These are phyloP conservation scores for Peniophora sp. DNA, from an alignment of 1,284 basidiomycete species.

Conservation along the genomic window DNA sequence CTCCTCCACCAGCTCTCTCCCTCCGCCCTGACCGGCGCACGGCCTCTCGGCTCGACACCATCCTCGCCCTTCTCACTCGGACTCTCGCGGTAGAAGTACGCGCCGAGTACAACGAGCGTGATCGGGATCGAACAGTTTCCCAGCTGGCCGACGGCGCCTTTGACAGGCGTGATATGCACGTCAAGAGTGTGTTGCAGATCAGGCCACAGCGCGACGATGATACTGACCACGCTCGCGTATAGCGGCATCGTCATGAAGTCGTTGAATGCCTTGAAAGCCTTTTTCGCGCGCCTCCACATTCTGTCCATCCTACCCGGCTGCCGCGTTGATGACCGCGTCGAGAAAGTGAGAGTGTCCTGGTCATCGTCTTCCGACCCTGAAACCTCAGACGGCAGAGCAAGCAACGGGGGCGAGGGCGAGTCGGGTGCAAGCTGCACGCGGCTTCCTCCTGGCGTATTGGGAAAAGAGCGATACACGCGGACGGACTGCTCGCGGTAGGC, in stretches of 20 bases:
- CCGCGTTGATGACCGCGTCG: conserved; percentile 22
- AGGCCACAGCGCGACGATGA: conserved; percentile 75
- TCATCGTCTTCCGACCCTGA: conserved; percentile 27
- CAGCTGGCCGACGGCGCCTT: conserved; percentile 62
- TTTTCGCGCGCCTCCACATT: background rate
- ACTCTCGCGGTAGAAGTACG: conserved; percentile 70
- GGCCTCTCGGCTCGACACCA: conserved; percentile 7
- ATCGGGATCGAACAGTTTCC: conserved; percentile 85
- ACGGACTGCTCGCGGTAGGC: conserved; percentile 8
- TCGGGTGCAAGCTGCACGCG: conserved; percentile 18
- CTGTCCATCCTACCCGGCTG: conserved; percentile 19
- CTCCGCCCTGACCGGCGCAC: background rate
- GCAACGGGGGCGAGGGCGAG: conserved; percentile 10
- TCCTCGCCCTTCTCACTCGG: conserved; percentile 15
- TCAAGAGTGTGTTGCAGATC: conserved; percentile 69
- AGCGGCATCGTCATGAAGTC: conserved; percentile 87
- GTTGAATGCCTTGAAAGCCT: conserved; percentile 39
- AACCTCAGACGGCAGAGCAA: conserved; percentile 15
- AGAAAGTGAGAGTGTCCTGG: conserved; percentile 21
- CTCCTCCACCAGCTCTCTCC: conserved; percentile 18
- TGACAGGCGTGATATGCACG: conserved; percentile 57
- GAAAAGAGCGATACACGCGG: conserved; percentile 53
- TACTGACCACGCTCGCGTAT: conserved; percentile 71
- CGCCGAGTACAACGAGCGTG: conserved; percentile 87
- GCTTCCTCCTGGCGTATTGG: conserved; percentile 49